Conservation (phyloP, 2,329 filamentous ascomycete species). For the Daldinia sp. region DNA sequence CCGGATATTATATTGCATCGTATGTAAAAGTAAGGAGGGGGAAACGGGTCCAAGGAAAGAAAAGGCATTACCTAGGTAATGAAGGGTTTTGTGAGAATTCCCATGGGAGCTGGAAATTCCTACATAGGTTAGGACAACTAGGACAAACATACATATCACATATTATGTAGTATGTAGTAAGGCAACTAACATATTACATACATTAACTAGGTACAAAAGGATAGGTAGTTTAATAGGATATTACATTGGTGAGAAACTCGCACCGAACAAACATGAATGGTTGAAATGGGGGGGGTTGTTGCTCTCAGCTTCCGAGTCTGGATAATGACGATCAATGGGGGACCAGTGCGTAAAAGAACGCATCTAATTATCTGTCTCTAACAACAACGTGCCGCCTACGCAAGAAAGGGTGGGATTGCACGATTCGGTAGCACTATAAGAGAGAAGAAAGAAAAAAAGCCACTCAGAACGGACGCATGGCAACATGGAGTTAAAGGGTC, state of each 20-base stretch:
- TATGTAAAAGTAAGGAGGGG: not conserved
- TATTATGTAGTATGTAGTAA: not conserved
- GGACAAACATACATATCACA: slow-evolving; percentile 1
- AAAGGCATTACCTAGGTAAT: not conserved
- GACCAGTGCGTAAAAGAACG: slow-evolving; percentile 24
- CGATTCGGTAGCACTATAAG: slow-evolving; percentile 36
- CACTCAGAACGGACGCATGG: slow-evolving; percentile 30
- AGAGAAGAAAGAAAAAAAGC: slow-evolving; percentile 7
- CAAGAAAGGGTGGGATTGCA: slow-evolving; percentile 40
- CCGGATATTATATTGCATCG: not conserved
- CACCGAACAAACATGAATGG: not conserved
- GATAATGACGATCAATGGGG: slow-evolving; percentile 25
- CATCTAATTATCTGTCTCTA: slow-evolving; percentile 22
- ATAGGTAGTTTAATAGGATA: not conserved
- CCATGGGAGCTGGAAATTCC: not conserved
- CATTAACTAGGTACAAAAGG: not conserved
- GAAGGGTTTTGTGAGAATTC: too few relatives aligned
- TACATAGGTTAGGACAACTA: not conserved
- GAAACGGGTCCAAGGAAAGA: not conserved
- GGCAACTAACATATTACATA: slow-evolving; percentile 6
- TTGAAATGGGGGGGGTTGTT: not conserved
- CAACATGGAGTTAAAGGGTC: slow-evolving; percentile 33
- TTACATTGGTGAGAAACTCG: not conserved
- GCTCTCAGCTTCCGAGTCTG: slow-evolving; percentile 36
- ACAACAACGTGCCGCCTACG: slow-evolving; percentile 40